Base-by-base conservation (phyloP, 2,329 filamentous ascomycete genomes). In the Fusarium sambucinum region DNA sequence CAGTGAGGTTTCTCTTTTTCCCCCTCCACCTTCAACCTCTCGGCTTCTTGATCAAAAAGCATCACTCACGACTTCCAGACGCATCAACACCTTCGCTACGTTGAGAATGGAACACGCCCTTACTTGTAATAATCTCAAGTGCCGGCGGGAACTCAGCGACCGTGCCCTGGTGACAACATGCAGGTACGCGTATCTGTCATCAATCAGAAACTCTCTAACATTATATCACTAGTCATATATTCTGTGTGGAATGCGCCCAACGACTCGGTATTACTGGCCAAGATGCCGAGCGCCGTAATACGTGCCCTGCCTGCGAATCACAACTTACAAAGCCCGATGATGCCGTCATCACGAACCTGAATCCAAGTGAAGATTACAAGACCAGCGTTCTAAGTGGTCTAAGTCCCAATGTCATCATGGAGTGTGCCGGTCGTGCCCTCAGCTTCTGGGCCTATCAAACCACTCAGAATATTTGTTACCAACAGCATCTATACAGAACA, bases 401-500 rank as follows among this genome's bases (percentile, higher is more conserved):
- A 1, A 92, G 89, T 63, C 95, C 95, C 1, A 90, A 86, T 33
- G 84, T 90, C 30, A 92, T 97, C 67, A 93, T 97, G 86, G 94
- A 97, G 72, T 96, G 93, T 78, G 91, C 93, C 23, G 89, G 90
- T 7, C 86, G 92, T 69, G 93, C 90, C 2, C 79, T 97, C 68
- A 88, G 86, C 32, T 97, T 97, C 76, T 97, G 93, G 90, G 90
- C 88, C 30, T 97, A 97, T 73, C 94, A 97, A 76, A 89, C 90
- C 21, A 89, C 89, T 4, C 92, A 96, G 73, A 92, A 97, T 78
- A 91, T 96, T n/a, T 72, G 63, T 63, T 97, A 94, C 73, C 92
- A 97, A 75, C 90, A 93, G 71, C 89, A 91, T 70, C 80, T 93
- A 2, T 89, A 87, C 42, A 93, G 90, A 73, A 89, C 85, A 12